Evolutionary conservation across 495 filamentous ascomycete genomes (phyloP), one percentile per base, ranked within the genome.

Genomic region (Penicillium herquei): DNA sequence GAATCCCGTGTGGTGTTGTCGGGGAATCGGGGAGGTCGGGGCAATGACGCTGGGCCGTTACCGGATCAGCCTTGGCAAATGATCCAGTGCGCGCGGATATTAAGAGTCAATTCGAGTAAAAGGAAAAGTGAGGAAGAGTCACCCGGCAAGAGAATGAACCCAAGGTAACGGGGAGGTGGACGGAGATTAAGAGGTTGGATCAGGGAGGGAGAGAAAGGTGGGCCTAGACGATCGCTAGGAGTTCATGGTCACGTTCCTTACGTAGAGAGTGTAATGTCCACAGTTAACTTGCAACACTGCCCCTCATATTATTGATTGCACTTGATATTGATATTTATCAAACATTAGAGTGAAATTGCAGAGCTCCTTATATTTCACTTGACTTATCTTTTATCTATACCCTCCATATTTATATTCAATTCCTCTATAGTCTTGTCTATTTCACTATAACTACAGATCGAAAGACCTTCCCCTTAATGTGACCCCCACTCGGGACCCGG

Each of bases 241-340:
- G 62, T 57, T 52, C 21, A 47, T 46, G 52, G 69, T 72, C 69
- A 70, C 69, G 65, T 72, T 72, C 60, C 60, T 59, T 65, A 61
- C 60, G 60, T 60, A 60, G 48, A 60, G 48, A 26, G 21, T 26
- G 53, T 59, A n/a, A 49, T 30, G 39, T 41, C 16, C 21, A 37
- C 18, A 18, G 13, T 5, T 16, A 52, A 13, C 8, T 52, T 9
- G 43, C 18, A 44, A 12, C 26, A 21, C 39, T 43, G 33, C 34
- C 30, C 41, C 39, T 47, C 33, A 51, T 21, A 49, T 49, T 21
- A 21, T 39, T 17, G 6, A 48, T 34, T 48, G 12, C 14, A 12
- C 14, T 18, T 43, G 4, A 43, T 42, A 6, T 42, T 6, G 16
- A 42, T 43, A 13, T 26, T 6, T 37, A 37, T 37, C 1, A 10